Base-by-base conservation (phyloP, 257 asterid genomes). In the Hygrophila difformis region DNA sequence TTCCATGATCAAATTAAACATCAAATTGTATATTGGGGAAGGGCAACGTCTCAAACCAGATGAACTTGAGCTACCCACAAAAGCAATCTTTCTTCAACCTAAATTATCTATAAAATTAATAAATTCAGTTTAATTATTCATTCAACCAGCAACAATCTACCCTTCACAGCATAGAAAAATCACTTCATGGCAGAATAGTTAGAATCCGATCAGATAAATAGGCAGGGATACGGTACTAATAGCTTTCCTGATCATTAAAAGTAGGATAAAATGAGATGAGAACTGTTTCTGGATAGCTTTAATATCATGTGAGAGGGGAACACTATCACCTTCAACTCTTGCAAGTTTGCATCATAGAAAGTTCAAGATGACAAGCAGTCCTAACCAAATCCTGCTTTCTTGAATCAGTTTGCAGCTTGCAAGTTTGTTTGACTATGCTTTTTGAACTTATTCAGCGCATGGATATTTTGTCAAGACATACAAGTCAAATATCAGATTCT, bases 291-390 rank as follows among this genome's bases (percentile, higher is more conserved):
- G 87, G 51, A 81, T 63, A 61, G 96, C 87, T 76, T 74, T 77
- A 93, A 81, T 74, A 67, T 89, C 97, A 67, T 80, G 72, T 23
- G 96, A 64, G 45, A 84, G 87, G 49, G 73, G 65, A 62, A 55
- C 74, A 51, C 66, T 64, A 39, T 63, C 72, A 47, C 94, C 99
- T 49, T 80, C 76, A 49, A 86, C 77, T 68, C 72, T 77, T 87
- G 76, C 96, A 91, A 8, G 79, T 79, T 53, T 80, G 87, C 26
- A 88, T 68, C 95, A 84, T 80, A 16, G 99, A 82, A 42, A 83
- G 71, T 55, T 91, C 99, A 37, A 91, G 97, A n/a, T n/a, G n/a
- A 54, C 95, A 76, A 46, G 97, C 97, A 63, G 93, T 95, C 72
- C 78, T 80, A 42, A 86, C 89, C 68, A 86, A 68, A 74, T 91